Base-by-base conservation (phyloP, 176 grass and related monocot species). In the Musa itinerans region DNA sequence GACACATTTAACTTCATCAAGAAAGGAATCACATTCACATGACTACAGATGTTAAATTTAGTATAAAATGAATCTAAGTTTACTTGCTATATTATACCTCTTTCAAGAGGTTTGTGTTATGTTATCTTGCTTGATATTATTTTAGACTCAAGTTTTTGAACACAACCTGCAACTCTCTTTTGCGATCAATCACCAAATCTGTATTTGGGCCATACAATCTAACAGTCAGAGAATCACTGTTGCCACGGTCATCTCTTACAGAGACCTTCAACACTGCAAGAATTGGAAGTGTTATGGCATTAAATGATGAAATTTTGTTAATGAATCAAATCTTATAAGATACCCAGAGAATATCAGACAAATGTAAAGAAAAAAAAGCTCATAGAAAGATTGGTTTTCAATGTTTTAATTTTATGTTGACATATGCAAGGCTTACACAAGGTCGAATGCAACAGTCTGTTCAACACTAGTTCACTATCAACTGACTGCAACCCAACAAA, bases 151-250 rank as follows among this genome's bases (percentile, higher is more conserved):
- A 43, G 34, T 43, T 43, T 43, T 43, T 43, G 68, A 51, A 51
- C 73, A 74, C 63, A 94, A 43, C 95, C 88, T 86, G 69, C 67
- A 94, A 74, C 54, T 99, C 95, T 77, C 95, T 89, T 76, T 99
- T 83, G 17, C 95, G 90, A 77, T 99, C 95, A 50, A 99, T 99
- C 78, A 99, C 90, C 67, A 94, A 81, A 74, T 99, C 95, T 0
- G 90, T 94, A 76, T 91, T 94, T 52, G 95, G 95, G 69, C 95
- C 95, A 84, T 89, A 99, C 51, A 99, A 79, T 50, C 95, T 91
- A 77, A 99, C 88, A 68, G 90, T 91, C 69, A 99, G 76, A 84
- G 82, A 52, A 77, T 81, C 87, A 70, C 81, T 72, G 27, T 70
- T 84, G 54, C 14, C 85, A 9, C 21, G 67, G 2, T 74, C 80